Base-by-base conservation (phyloP, 208 protist genomes). In the Trypanosoma vivax region DNA sequence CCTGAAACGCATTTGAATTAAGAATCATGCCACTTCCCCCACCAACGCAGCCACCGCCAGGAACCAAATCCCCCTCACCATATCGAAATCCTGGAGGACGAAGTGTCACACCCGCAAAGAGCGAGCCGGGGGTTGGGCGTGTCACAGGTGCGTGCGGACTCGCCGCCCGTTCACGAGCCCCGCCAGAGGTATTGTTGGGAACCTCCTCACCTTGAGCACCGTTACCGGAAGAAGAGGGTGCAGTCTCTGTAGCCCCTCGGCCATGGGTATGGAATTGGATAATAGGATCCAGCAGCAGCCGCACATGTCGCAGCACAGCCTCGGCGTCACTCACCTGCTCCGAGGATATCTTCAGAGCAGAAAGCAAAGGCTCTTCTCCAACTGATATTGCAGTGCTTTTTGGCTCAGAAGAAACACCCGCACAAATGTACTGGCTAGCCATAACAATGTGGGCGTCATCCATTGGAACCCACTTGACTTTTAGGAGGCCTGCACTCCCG, bases 41-140 rank as follows among this genome's bases (percentile, higher is more conserved):
- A 28, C 30, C 14, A 27, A 51, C 40, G 18, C 70, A 37, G 19
- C 59, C 46, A 34, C 85, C 85, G 25, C 73, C 76, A 4, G 85
- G 85, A 0, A 74, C 19, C 14, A 92, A 64, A 51, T 92, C 85
- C 1, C 51, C 65, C 28, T 89, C 73, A 25, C 85, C 85, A 65
- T 92, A 92, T 30, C 81, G 73, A 45, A 73, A 55, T 0, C 80
- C 79, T 0, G 71, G 62, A 2, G 70, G 76, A 1, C 76, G 73
- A 33, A 74, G 59, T 1, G 62, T 39, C n/a, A 84, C 55, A 16
- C 58, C 60, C 3, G 50, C 52, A 41, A 90, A 87, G n/a, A 54
- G 41, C 7, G 42, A 27, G 27, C 37, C 29, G 19, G 65, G 33
- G 9, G 25, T 31, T 9, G 41, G 33, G 9, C 46, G 24, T 14